Base-by-base conservation (phyloP, 352 stramenopile genomes). In the Globisporangium solare region DNA sequence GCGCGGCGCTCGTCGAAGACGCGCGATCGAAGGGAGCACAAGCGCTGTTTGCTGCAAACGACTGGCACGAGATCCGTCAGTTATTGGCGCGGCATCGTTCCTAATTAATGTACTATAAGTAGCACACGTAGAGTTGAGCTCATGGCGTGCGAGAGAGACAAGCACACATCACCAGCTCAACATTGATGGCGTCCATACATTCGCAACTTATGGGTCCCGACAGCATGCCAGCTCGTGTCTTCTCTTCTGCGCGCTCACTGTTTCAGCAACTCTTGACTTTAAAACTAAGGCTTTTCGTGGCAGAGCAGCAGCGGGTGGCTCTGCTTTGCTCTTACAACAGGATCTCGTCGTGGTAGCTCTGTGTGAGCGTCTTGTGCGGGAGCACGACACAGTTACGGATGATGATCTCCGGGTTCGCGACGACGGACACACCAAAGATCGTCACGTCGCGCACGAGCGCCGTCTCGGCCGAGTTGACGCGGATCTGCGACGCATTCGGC, bases 321-420 rank as follows among this genome's bases (percentile, higher is more conserved):
- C 27, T 8, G 27, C 27, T 35, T 35, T 11, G 27, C 4, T 35
- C 41, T 77, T 83, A 95, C 70, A 94, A 76, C 56, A 95, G 70
- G 60, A 95, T 94, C 66, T 95, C 81, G 67, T 94, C 86, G 65
- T 95, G 84, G 61, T 92, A 94, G 71, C 83, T 95, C 65, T 86
- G 76, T 52, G 83, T 86, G 21, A 95, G 79, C 15, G 82, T 90
- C 68, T 95, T 95, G 73, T 93, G 83, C 21, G 84, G 84, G 17
- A 95, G 67, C 27, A 95, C 86, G 59, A 95, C 88, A 50, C 86
- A 95, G 66, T 95, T 95, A 54, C 86, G 86, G 56, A 95, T 92
- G 67, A 94, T 92, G 24, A 95, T 63, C 65, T 95, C 86, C 0
- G 86, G 85, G 56, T 88, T 92, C 2, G 83, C 83, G 35, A 94